Base-by-base conservation (phyloP, 139 green algal species). In the Chlorella sp. region DNA sequence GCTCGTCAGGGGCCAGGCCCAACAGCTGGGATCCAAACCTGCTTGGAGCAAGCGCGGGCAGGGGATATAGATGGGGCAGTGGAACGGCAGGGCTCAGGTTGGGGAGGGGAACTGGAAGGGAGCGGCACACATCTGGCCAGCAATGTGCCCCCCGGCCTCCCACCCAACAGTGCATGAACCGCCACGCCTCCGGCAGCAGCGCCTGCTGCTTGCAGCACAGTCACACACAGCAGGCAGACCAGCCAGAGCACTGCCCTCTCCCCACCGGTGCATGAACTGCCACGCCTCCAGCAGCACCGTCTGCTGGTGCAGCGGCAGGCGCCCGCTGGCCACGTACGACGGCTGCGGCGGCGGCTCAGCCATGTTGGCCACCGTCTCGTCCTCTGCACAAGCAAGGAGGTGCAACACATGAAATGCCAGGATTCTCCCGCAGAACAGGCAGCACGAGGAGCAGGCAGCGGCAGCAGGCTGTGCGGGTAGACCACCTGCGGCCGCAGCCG, bases 1-100 rank as follows among this genome's bases (percentile, higher is more conserved):
- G 76, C 32, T 36, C 63, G 80, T 78, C 65, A 3, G 41, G 16
- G 9, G 92, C 65, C 56, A 96, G 62, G 12, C 74, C 80, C 64
- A 95, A 74, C 64, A 95, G 78, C 39, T 88, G 63, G 28, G 81
- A 83, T 23, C 57, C 81, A 85, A 94, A 94, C 38, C 88, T 81
- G 65, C 83, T 20, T 28, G 11, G 28, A 21, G 51, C 30, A 47
- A 47, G 17, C 32, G 60, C 21, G 15, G 60, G 4, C 9, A 30
- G 32, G 26, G 18, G 60, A 34, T 1, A 12, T 13, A 3, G 3
- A 15, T 20, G 60, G 21, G 4, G 5, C 25, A 67, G 23, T 32
- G 60, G 44, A 6, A 9, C 9, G 44, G 44, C 44, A 51, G 44
- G 44, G 44, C 44, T 9, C 44, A 51, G 44, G 44, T 11, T 23